These are phyloP conservation scores for Entamoeba invadens DNA, from an alignment of 208 protist species.

Conservation along the genomic window DNA sequence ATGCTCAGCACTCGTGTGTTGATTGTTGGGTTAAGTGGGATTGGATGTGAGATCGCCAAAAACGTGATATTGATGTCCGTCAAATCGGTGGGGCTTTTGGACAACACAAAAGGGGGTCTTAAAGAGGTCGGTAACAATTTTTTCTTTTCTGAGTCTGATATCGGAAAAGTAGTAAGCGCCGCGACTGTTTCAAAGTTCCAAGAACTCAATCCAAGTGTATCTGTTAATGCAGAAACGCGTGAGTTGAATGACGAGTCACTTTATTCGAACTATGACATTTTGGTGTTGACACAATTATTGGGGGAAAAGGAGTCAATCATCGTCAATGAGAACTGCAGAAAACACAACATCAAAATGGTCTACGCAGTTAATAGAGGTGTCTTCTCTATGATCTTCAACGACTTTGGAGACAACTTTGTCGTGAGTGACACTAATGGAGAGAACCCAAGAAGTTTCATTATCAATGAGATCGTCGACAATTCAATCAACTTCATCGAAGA, in stretches of 20 bases:
- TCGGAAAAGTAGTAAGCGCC: slow-evolving; percentile 12
- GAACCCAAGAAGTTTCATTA: not conserved
- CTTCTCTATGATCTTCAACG: slow-evolving; percentile 49
- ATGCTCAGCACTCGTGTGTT: slow-evolving; percentile 11
- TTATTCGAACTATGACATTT: slow-evolving; percentile 9
- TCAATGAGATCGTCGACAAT: not conserved
- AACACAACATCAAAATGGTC: slow-evolving; percentile 22
- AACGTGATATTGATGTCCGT: slow-evolving; percentile 24
- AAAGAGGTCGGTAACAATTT: slow-evolving; percentile 27
- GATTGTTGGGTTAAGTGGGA: slow-evolving; percentile 6
- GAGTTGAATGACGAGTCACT: not conserved
- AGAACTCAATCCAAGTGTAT: slow-evolving; percentile 25
- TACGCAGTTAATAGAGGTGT: slow-evolving; percentile 26
- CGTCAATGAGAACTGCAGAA: not conserved
- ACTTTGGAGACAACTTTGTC: slow-evolving; percentile 54
- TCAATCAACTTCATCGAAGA: not conserved
- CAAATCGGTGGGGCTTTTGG: slow-evolving; percentile 17
- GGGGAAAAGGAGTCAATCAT: not conserved
- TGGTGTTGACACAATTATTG: slow-evolving; percentile 6
- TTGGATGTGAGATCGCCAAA: slow-evolving; percentile 22
- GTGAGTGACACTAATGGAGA: slow-evolving; percentile 55
- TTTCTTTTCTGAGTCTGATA: slow-evolving; percentile 17
- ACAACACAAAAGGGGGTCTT: not conserved
- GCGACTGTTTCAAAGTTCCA: not conserved
- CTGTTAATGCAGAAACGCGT: not conserved